These are phyloP conservation scores for Onygenales sp. DNA, from an alignment of 2,329 filamentous ascomycete genomes.

Conservation along the genomic window DNA sequence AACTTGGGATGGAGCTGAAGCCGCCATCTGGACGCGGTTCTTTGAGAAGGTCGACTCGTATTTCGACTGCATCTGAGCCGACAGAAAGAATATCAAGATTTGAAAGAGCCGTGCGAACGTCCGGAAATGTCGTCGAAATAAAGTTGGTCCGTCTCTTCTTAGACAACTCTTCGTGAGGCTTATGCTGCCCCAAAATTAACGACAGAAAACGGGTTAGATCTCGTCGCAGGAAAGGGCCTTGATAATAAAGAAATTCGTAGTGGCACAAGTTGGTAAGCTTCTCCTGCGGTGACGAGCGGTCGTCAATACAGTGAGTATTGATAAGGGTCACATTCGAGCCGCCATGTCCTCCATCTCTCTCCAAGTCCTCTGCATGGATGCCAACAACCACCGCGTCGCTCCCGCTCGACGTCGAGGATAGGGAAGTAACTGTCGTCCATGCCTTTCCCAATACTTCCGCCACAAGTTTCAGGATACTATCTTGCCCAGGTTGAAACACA, in stretches of 20 bases:
- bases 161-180: conserved; percentile 61
- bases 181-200: conserved; percentile 69
- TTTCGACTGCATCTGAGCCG: conserved; percentile 74
- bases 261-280: conserved; percentile 60
- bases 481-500: conserved; percentile 61
- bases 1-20: conserved; percentile 59
- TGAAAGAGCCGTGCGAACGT: conserved; percentile 70
- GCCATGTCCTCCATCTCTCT: conserved; percentile 48
- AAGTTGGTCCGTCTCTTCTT: conserved; percentile 70
- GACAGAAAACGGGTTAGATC: conserved; percentile 72
- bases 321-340: conserved; percentile 57
- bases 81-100: conserved; percentile 83
- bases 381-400: conserved; percentile 59
- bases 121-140: conserved; percentile 80
- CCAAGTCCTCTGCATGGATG: conserved; percentile 49
- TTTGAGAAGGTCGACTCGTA: conserved; percentile 71
- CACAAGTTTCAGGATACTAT: conserved; percentile 63
- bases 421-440: conserved; percentile 51
- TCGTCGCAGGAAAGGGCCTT: conserved; percentile 59
- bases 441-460: conserved; percentile 72
- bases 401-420: conserved; percentile 43
- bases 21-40: conserved; percentile 57
- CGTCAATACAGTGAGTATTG: conserved; percentile 66
- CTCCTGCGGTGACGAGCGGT: conserved; percentile 59
- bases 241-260: conserved; percentile 79